These are phyloP conservation scores for Thalia dealbata DNA, from an alignment of 176 grass and related monocot species.

Conservation along the genomic window DNA sequence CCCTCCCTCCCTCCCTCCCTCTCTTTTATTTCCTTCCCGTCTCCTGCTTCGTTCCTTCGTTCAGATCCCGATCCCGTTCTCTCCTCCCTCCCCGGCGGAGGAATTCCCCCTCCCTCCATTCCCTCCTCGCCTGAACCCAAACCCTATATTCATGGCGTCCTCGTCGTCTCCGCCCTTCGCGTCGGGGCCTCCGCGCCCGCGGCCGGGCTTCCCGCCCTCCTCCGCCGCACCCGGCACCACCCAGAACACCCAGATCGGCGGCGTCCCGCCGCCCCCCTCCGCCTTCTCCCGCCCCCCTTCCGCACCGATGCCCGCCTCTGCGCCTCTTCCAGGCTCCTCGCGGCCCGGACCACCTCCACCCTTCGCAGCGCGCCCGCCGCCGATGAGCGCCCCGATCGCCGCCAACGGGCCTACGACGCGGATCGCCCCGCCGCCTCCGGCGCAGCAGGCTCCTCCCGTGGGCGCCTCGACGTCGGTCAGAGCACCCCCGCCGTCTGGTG, in stretches of 20 bases:
- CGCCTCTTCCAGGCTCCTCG: conserved; percentile 3
- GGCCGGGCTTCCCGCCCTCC: conserved; percentile 16
- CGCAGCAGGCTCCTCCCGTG: background rate
- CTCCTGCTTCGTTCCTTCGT: background rate
- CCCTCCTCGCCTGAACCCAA: background rate
- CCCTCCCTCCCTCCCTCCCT: background rate
- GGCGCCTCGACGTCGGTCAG: background rate
- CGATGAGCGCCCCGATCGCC: conserved; percentile 8
- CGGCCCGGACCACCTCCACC: background rate
- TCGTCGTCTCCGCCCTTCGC: conserved; percentile 10
- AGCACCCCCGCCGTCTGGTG: conserved; percentile 7
- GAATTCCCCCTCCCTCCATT: background rate
- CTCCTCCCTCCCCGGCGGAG: conserved; percentile 19
- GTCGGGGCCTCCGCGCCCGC: conserved; percentile 14
- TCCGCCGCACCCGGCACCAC: conserved; percentile 16
- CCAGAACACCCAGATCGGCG: conserved; percentile 56
- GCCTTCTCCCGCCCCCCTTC: background rate
- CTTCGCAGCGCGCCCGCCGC: conserved; percentile 6
- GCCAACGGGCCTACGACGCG: conserved; percentile 2
- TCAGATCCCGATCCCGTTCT: conserved; percentile 34
- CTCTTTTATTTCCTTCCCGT: background rate
- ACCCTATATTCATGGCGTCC: conserved; percentile 22
- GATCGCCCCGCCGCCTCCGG: background rate
- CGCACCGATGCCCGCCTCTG: conserved; percentile 10
- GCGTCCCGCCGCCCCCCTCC: conserved; percentile 18